A percentile compares a stretch with the other conserved stretches of the same genome.
These are phyloP conservation scores for Metschnikowia borealis DNA, from an alignment of 805 yeast genomes.

Conservation along the genomic window DNA sequence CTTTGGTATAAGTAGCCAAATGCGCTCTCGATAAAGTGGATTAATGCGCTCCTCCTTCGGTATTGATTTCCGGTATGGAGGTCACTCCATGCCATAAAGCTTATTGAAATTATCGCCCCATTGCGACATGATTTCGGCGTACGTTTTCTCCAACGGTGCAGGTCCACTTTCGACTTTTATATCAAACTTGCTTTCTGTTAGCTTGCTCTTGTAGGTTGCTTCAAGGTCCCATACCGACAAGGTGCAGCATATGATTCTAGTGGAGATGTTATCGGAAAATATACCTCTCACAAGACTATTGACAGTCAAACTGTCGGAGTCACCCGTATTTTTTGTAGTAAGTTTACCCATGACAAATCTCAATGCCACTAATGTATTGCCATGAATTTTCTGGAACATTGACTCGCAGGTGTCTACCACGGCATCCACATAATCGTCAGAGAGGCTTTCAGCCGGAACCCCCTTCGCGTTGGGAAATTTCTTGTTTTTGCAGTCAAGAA, in stretches of 20 bases:
- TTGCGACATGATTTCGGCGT: slow-evolving; percentile 13
- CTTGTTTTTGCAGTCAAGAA: background rate
- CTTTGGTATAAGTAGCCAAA: too few relatives aligned
- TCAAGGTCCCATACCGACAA: slow-evolving; percentile 36
- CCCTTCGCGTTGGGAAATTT: background rate
- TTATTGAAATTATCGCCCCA: slow-evolving; percentile 30
- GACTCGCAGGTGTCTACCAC: slow-evolving; percentile 5
- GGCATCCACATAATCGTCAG: background rate
- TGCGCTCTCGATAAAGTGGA: background rate
- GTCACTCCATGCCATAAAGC: slow-evolving; percentile 33
- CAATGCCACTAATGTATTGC: slow-evolving; percentile 3
- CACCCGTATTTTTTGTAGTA: background rate
- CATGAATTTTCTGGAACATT: background rate
- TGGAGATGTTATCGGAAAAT: slow-evolving; percentile 21
- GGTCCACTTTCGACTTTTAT: background rate
- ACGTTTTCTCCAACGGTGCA: slow-evolving; percentile 13
- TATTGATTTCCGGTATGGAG: background rate
- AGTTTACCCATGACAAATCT: background rate
- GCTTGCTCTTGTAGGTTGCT: slow-evolving; percentile 5
- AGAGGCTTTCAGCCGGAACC: background rate
- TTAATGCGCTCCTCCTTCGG: background rate
- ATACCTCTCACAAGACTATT: slow-evolving; percentile 16
- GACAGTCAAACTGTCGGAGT: slow-evolving; percentile 9
- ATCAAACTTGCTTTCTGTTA: background rate
- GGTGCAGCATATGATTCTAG: slow-evolving; percentile 31